A percentile compares a stretch with the other conserved stretches of the same genome.
phyloP scores from a whole-genome alignment of 768 basidiomycete genomes.

The Agrocybe praecox region DNA sequence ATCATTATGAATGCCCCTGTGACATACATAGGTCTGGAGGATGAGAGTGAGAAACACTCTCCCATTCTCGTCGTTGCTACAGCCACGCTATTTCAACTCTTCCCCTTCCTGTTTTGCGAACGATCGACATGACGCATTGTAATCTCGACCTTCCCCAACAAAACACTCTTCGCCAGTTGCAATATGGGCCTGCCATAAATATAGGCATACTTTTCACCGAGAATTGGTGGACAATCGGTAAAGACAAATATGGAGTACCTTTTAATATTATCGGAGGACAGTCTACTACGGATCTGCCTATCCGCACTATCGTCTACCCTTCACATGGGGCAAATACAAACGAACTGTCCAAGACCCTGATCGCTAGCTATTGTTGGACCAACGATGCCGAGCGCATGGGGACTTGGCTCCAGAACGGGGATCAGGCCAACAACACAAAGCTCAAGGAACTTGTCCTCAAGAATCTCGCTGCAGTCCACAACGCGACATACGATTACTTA shows the following conservation, averaged over 20 bases:
- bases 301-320: slow-evolving; percentile 7
- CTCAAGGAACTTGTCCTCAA: not conserved
- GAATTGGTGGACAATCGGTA: slow-evolving; percentile 29
- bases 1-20: slow-evolving; percentile 1
- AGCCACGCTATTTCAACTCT: slow-evolving; percentile 33
- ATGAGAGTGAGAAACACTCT: not conserved
- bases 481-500: not conserved
- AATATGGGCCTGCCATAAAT: slow-evolving; percentile 32
- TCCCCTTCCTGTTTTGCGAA: slow-evolving; percentile 29
- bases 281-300: slow-evolving; percentile 8
- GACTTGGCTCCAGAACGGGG: not conserved
- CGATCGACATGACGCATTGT: slow-evolving; percentile 24
- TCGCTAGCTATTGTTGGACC: slow-evolving; percentile 7
- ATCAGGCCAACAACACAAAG: slow-evolving; percentile 4
- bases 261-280: slow-evolving; percentile 8
- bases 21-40: not conserved
- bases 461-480: not conserved
- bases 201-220: slow-evolving; percentile 37
- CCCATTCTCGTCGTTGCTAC: slow-evolving; percentile 3
- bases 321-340: not conserved
- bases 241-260: not conserved
- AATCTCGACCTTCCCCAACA: slow-evolving; percentile 29
- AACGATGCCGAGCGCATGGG: slow-evolving; percentile 9
- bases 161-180: slow-evolving; percentile 30
- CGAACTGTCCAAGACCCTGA: slow-evolving; percentile 1